These are phyloP conservation scores for Aspergillus jensenii DNA, from an alignment of 2,329 filamentous ascomycete species.

Conservation along the genomic window DNA sequence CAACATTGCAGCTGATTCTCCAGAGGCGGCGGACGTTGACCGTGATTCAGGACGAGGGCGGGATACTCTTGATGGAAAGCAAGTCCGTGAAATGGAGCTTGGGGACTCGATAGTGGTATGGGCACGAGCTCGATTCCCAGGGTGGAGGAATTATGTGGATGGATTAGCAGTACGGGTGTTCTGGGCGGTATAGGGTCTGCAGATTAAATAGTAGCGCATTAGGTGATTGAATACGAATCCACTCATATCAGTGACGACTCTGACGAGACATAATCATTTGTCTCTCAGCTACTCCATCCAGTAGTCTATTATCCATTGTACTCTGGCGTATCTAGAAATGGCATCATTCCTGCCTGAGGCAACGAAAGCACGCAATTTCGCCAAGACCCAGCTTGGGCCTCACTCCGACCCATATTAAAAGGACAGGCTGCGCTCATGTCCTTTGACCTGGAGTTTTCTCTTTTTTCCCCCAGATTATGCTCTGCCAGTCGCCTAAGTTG, in stretches of 20 bases:
- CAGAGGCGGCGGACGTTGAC: slow-evolving; percentile 33
- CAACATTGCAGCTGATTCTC: slow-evolving; percentile 28
- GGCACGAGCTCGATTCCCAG: slow-evolving; percentile 37
- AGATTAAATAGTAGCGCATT: not conserved
- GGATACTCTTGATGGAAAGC: slow-evolving; percentile 35
- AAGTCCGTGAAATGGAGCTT: slow-evolving; percentile 33
- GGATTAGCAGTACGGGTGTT: slow-evolving; percentile 33
- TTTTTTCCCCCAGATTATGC: not conserved
- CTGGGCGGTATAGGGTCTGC: slow-evolving; percentile 32
- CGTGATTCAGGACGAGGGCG: slow-evolving; percentile 32
- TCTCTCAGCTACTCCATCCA: no score
- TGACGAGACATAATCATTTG: not conserved
- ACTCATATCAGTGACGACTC: not conserved
- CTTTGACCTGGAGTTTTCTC: slow-evolving; percentile 1
- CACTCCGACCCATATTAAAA: slow-evolving; percentile 28
- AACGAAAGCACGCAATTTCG: slow-evolving; percentile 34
- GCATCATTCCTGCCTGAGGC: slow-evolving; percentile 5
- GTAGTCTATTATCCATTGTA: not conserved
- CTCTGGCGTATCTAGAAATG: not conserved
- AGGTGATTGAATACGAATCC: not conserved
- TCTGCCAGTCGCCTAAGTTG: not conserved
- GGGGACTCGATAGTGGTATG: slow-evolving; percentile 41
- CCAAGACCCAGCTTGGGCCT: slow-evolving; percentile 28
- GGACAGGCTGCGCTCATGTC: slow-evolving; percentile 18
- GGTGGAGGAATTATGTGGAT: slow-evolving; percentile 38